These are phyloP conservation scores for Exserohilum rostratum DNA, from an alignment of 2,329 filamentous ascomycete species.

Conservation along the genomic window DNA sequence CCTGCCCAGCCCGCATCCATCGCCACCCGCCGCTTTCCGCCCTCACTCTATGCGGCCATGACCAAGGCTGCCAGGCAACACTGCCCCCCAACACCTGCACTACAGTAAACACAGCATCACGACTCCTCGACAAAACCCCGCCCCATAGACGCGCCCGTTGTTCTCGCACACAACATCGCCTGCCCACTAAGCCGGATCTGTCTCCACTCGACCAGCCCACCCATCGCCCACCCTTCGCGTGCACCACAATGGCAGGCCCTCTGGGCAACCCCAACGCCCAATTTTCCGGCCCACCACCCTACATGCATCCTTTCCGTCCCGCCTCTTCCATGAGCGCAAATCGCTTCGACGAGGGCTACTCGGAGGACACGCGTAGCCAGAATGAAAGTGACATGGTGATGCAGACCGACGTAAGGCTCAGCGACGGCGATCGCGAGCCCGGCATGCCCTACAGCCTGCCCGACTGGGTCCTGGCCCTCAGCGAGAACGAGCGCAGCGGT, in stretches of 20 bases:
- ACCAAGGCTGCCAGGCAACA: conserved; percentile 22
- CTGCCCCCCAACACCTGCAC: conserved; percentile 2
- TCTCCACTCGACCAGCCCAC: conserved; percentile 7
- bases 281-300: conserved; percentile 42
- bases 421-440: conserved; percentile 43
- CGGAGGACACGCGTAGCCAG: conserved; percentile 69
- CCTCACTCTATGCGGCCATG: background rate
- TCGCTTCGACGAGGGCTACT: conserved; percentile 81
- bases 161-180: background rate
- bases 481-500: conserved; percentile 63
- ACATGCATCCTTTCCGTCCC: conserved; percentile 46
- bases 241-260: conserved; percentile 42
- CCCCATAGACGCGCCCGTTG: too few species aligned
- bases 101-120: conserved; percentile 1
- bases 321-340: conserved; percentile 46
- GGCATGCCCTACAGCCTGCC: conserved; percentile 52
- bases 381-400: conserved; percentile 51
- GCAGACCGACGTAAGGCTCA: conserved; percentile 43
- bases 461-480: conserved; percentile 61
- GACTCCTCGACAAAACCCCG: too few species aligned
- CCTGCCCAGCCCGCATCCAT: background rate
- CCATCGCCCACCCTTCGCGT: conserved; percentile 5
- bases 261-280: conserved; percentile 29
- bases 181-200: background rate
- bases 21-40: conserved; percentile 2